A percentile compares a stretch with the other conserved stretches of the same genome.
These are phyloP conservation scores for Mucor piriformis DNA, from an alignment of 371 early-diverging fungal genomes.

Conservation along the genomic window DNA sequence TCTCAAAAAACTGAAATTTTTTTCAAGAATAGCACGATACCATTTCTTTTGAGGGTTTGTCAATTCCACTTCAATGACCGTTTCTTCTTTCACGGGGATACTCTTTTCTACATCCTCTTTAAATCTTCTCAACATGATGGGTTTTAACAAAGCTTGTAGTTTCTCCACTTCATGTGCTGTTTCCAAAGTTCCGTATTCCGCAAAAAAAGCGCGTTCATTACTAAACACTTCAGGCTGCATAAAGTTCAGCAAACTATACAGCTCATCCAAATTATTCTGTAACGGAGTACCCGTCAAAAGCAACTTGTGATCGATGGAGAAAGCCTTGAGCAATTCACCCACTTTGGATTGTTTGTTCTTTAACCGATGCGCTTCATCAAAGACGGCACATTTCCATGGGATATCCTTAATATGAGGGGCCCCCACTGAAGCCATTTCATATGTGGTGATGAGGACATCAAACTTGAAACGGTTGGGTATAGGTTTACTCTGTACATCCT, in stretches of 20 bases:
- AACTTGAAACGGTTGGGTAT: conserved; percentile 67
- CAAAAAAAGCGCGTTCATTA: conserved; percentile 73
- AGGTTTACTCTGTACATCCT: conserved; percentile 49
- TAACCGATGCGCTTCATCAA: conserved; percentile 97
- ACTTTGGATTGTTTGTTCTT: conserved; percentile 80
- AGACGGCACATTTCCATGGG: conserved; percentile 82
- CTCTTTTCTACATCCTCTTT: conserved; percentile 88
- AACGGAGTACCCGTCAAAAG: conserved; percentile 76
- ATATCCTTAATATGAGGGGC: conserved; percentile 76
- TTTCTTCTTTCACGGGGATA: conserved; percentile 88
- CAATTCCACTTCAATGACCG: conserved; percentile 86
- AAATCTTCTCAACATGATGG: conserved; percentile 76
- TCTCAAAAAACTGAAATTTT: conserved; percentile 79
- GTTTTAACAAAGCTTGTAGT: conserved; percentile 70
- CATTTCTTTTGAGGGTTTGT: conserved; percentile 86
- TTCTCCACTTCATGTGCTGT: conserved; percentile 80
- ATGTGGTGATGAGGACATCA: conserved; percentile 83
- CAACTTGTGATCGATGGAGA: conserved; percentile 51
- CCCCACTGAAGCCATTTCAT: conserved; percentile 75
- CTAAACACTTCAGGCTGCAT: conserved; percentile 76
- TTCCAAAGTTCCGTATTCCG: conserved; percentile 75
- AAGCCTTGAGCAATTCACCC: conserved; percentile 44
- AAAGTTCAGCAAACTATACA: conserved; percentile 93
- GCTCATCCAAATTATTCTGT: conserved; percentile 92
- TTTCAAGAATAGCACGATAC: conserved; percentile 92